Conservation (phyloP, 2,329 filamentous ascomycete genomes). For the Monosporascus sp. region DNA sequence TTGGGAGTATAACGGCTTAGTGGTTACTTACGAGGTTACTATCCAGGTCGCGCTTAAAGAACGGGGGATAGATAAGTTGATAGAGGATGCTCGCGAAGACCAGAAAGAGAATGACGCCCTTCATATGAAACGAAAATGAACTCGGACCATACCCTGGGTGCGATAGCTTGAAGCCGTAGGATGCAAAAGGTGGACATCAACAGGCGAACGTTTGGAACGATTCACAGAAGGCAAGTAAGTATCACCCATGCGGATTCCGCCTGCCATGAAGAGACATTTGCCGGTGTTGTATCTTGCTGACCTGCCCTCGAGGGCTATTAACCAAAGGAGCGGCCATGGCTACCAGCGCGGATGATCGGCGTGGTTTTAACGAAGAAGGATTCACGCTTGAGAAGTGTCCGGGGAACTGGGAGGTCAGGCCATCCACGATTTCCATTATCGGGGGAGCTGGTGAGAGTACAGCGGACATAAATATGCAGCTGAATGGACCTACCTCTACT, state of each 20-base stretch:
- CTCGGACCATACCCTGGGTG: not conserved
- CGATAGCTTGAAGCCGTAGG: too few species aligned
- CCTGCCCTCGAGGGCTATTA: not conserved
- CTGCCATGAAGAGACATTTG: too few species aligned
- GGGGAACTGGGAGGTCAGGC: not conserved
- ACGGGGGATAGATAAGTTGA: conserved; percentile 85
- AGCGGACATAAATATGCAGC: not conserved
- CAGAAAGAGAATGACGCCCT: conserved; percentile 81
- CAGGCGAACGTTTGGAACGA: too few species aligned
- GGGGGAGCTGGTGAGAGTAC: not conserved
- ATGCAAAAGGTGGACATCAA: too few species aligned
- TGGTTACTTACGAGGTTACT: conserved; percentile 1
- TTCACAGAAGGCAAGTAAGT: too few species aligned
- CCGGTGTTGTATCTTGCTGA: too few species aligned
- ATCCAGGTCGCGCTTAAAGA: conserved; percentile 76
- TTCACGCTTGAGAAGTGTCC: not conserved
- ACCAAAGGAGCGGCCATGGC: not conserved
- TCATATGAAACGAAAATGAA: conserved; percentile 49
- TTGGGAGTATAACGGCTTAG: not conserved
- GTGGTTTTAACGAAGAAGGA: not conserved
- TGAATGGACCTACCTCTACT: not conserved
- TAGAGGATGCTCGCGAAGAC: conserved; percentile 85
- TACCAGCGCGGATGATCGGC: not conserved
- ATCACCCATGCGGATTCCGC: too few species aligned
- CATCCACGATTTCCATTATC: not conserved